Conservation (phyloP, 75 land plant species). For the Picea glauca region DNA sequence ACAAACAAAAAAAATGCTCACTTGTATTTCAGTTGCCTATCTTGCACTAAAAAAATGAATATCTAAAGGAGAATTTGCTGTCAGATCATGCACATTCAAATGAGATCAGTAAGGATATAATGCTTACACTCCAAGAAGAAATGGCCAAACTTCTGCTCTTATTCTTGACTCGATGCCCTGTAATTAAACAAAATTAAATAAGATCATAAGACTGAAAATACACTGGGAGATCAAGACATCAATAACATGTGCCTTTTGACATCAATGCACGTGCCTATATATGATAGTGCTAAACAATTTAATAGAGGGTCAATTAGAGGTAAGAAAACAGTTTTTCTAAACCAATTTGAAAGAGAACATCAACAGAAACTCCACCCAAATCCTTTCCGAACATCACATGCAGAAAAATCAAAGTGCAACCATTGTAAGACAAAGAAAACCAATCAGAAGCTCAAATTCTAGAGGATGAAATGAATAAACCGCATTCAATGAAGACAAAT, state of each 20-base stretch:
- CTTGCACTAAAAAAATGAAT: too few species aligned
- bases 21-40: too few species aligned
- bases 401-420: not conserved
- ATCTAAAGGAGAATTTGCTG: too few species aligned
- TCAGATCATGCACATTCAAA: too few species aligned
- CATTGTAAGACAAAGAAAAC: not conserved
- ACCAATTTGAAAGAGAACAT: not conserved
- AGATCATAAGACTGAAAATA: not conserved
- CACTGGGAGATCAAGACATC: not conserved
- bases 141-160: constrained; percentile 89
- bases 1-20: too few species aligned
- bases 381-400: not conserved
- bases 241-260: not conserved
- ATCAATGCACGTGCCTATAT: not conserved
- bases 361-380: not conserved
- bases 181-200: not conserved
- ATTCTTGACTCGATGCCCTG: constrained; percentile 85
- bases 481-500: too few species aligned
- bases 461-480: too few species aligned
- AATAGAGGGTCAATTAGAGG: not conserved
- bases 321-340: not conserved
- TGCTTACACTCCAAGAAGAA: constrained; percentile 85
- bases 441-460: too few species aligned
- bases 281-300: not conserved
- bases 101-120: not conserved